Percentiles rank a stretch among this genome's conserved stretches.
Conservation (phyloP, 2,329 filamentous ascomycete genomes). For the Epichloe sp. region DNA sequence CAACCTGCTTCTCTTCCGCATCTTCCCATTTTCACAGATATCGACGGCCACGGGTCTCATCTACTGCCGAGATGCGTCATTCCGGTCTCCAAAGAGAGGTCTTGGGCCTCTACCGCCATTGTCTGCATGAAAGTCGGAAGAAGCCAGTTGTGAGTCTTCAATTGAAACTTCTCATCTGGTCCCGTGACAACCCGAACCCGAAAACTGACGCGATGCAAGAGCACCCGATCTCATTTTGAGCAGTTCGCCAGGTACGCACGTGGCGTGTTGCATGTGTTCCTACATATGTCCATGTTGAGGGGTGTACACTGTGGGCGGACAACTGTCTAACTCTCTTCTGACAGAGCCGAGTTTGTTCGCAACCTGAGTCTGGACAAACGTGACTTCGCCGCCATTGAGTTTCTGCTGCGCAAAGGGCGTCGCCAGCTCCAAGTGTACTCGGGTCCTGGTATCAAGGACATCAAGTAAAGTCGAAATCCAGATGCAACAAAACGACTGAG, state of each 20-base stretch:
- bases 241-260: slow-evolving; percentile 45
- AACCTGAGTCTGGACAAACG: slow-evolving; percentile 59
- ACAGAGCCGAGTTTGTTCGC: slow-evolving; percentile 56
- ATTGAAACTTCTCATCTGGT: background rate
- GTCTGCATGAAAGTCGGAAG: slow-evolving; percentile 64
- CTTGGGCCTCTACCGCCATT: slow-evolving; percentile 58
- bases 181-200: background rate
- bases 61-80: slow-evolving; percentile 11
- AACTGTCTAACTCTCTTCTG: background rate
- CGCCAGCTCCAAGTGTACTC: slow-evolving; percentile 73
- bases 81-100: slow-evolving; percentile 7
- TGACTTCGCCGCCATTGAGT: slow-evolving; percentile 78
- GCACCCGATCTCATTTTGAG: slow-evolving; percentile 39
- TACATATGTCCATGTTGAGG: background rate
- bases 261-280: background rate
- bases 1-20: background rate
- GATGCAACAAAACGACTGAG: background rate
- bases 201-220: slow-evolving; percentile 3
- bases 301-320: too few relatives aligned
- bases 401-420: slow-evolving; percentile 66
- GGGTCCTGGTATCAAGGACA: slow-evolving; percentile 68
- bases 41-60: background rate
- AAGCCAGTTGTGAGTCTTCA: slow-evolving; percentile 54
- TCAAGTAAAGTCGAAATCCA: slow-evolving; percentile 27
- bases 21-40: background rate